phyloP scores from a whole-genome alignment of 2,329 filamentous ascomycete genomes.

The Arthrobotrys sinensis region DNA sequence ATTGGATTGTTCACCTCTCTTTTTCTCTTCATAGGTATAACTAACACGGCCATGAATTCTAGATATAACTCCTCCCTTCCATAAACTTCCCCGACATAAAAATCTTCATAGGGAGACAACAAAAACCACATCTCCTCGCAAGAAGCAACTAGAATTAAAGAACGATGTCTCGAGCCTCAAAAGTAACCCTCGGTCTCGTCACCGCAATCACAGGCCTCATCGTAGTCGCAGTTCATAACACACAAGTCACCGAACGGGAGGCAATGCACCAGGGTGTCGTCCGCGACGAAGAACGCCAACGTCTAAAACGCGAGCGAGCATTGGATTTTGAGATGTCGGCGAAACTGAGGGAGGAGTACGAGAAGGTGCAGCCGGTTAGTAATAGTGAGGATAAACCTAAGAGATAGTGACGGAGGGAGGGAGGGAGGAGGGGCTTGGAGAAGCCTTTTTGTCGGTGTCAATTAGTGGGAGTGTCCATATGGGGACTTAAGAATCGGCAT shows the following conservation, averaged over 20 bases:
- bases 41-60: not conserved
- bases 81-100: not conserved
- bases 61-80: not conserved
- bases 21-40: not conserved
- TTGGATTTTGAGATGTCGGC: conserved; percentile 95
- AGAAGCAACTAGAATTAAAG: not conserved
- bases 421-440: no score
- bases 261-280: conserved; percentile 96
- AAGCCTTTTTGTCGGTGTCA: not conserved
- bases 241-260: conserved; percentile 85
- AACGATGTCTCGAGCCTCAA: conserved; percentile 89
- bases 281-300: conserved; percentile 94
- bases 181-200: conserved; percentile 84
- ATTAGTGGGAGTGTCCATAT: not conserved
- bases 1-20: not conserved
- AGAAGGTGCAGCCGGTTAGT: conserved; percentile 84
- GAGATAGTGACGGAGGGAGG: not conserved
- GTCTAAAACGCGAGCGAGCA: conserved; percentile 89
- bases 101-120: not conserved
- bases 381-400: conserved; percentile 65
- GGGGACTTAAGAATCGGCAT: not conserved
- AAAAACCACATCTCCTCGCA: not conserved
- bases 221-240: conserved; percentile 88
- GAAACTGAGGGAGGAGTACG: conserved; percentile 88
- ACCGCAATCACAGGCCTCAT: conserved; percentile 82